A percentile compares a stretch with the other conserved stretches of the same genome.
Conservation (phyloP, 2,329 filamentous ascomycete species). For the Pseudocercospora cruenta region DNA sequence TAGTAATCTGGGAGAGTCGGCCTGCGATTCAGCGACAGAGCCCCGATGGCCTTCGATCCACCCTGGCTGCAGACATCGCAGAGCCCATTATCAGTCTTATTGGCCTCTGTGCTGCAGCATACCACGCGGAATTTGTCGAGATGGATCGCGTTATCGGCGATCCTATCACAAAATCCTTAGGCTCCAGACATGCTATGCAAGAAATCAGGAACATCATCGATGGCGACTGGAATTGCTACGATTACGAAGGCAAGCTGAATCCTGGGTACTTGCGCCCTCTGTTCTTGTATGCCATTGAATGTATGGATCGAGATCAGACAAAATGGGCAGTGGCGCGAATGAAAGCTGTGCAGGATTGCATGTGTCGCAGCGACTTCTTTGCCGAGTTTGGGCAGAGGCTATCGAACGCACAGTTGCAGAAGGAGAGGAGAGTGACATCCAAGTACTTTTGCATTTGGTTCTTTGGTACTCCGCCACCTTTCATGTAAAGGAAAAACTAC, state of each 20-base stretch:
- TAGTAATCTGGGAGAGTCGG: background rate
- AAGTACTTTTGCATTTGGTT: slow-evolving; percentile 8
- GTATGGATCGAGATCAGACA: background rate
- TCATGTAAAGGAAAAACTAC: background rate
- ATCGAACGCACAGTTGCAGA: background rate
- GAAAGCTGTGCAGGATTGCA: background rate
- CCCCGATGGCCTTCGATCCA: background rate
- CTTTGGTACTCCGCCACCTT: slow-evolving; percentile 1
- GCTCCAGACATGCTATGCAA: background rate
- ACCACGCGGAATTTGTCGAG: background rate
- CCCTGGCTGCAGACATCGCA: background rate
- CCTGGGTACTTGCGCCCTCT: background rate
- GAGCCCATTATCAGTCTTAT: background rate
- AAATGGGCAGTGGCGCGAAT: slow-evolving; percentile 3
- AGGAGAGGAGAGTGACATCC: slow-evolving; percentile 1
- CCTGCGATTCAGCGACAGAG: background rate
- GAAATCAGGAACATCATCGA: slow-evolving; percentile 6
- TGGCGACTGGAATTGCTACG: background rate
- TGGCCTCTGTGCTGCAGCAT: background rate
- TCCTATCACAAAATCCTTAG: background rate
- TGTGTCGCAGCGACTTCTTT: slow-evolving; percentile 3
- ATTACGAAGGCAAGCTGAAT: background rate
- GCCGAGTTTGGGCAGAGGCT: background rate
- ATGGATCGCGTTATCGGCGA: background rate
- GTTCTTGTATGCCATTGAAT: slow-evolving; percentile 4